Percentiles rank a stretch among this genome's conserved stretches.
These are phyloP conservation scores for Candida oleophila DNA, from an alignment of 805 yeast genomes.

Conservation along the genomic window DNA sequence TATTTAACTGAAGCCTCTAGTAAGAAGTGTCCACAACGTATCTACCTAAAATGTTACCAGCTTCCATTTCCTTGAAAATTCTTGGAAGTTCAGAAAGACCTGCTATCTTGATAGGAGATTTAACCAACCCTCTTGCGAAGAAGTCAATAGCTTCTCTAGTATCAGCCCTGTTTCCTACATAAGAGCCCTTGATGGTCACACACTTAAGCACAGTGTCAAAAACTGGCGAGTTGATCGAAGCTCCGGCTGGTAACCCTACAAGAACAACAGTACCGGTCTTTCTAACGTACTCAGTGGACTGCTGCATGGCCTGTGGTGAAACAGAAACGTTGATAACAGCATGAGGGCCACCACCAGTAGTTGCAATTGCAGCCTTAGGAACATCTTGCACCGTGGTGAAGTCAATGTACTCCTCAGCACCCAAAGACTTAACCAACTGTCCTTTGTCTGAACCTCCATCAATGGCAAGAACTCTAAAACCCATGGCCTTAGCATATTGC, in stretches of 20 bases:
- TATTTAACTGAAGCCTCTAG: slow-evolving; percentile 32
- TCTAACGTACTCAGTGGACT: slow-evolving; percentile 50
- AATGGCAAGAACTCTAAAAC: slow-evolving; percentile 66
- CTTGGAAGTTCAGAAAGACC: slow-evolving; percentile 69
- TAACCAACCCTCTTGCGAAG: slow-evolving; percentile 67
- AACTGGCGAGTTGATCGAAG: slow-evolving; percentile 66
- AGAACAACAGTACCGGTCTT: slow-evolving; percentile 33
- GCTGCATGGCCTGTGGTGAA: slow-evolving; percentile 63
- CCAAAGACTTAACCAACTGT: slow-evolving; percentile 51
- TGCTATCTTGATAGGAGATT: slow-evolving; percentile 71
- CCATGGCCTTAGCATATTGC: slow-evolving; percentile 79
- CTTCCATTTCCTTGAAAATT: slow-evolving; percentile 75
- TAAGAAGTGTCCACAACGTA: slow-evolving; percentile 78
- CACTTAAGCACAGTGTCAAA: slow-evolving; percentile 74
- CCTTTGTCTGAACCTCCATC: slow-evolving; percentile 69
- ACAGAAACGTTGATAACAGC: slow-evolving; percentile 76
- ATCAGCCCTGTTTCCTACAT: slow-evolving; percentile 88
- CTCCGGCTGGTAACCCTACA: slow-evolving; percentile 80
- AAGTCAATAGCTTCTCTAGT: slow-evolving; percentile 78
- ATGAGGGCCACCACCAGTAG: slow-evolving; percentile 74
- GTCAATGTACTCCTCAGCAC: slow-evolving; percentile 65
- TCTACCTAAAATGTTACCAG: slow-evolving; percentile 85
- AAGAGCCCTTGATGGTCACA: slow-evolving; percentile 73
- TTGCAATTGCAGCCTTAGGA: slow-evolving; percentile 50
- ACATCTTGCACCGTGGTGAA: slow-evolving; percentile 56